A percentile compares a stretch with the other conserved stretches of the same genome.
phyloP scores from a whole-genome alignment of 345 rosid genomes.

The Ailanthus altissimus region DNA sequence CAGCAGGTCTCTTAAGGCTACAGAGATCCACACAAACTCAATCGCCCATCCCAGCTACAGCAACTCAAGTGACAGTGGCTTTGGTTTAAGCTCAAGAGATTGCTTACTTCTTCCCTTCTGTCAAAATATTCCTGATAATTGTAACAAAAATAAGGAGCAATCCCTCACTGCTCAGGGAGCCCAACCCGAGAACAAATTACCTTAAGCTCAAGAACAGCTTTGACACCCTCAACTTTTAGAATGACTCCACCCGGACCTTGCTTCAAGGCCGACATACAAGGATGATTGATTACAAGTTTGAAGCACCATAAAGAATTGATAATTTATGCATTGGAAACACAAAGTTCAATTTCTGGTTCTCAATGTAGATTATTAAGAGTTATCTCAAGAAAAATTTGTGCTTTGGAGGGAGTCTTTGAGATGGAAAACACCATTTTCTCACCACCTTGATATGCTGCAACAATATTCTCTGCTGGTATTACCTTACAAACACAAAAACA shows the following conservation, averaged over 20 bases:
- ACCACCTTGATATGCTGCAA: constrained; percentile 82
- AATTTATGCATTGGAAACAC: not conserved
- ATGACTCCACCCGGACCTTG: constrained; percentile 82
- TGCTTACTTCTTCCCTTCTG: constrained; percentile 62
- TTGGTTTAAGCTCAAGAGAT: constrained; percentile 53
- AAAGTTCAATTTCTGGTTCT: not conserved
- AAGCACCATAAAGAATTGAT: not conserved
- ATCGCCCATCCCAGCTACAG: constrained; percentile 83
- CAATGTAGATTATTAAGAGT: constrained; percentile 8
- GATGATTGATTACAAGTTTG: not conserved
- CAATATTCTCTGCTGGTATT: constrained; percentile 86
- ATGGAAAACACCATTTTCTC: constrained; percentile 68
- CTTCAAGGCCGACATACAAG: constrained; percentile 65
- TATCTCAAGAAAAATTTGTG: constrained; percentile 77
- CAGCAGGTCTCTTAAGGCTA: constrained; percentile 90
- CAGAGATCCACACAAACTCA: constrained; percentile 94
- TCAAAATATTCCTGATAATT: constrained; percentile 74
- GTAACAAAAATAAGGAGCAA: constrained; percentile 35
- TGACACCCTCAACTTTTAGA: constrained; percentile 57
- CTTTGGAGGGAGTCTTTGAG: constrained; percentile 62
- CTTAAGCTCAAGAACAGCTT: constrained; percentile 67
- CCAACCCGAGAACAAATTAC: constrained; percentile 33
- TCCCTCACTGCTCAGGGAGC: constrained; percentile 20
- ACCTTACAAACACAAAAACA: constrained; percentile 44
- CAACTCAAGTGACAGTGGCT: constrained; percentile 60